These are phyloP conservation scores for Nitzschia putrida DNA, from an alignment of 108 stramenopile species.

Conservation along the genomic window DNA sequence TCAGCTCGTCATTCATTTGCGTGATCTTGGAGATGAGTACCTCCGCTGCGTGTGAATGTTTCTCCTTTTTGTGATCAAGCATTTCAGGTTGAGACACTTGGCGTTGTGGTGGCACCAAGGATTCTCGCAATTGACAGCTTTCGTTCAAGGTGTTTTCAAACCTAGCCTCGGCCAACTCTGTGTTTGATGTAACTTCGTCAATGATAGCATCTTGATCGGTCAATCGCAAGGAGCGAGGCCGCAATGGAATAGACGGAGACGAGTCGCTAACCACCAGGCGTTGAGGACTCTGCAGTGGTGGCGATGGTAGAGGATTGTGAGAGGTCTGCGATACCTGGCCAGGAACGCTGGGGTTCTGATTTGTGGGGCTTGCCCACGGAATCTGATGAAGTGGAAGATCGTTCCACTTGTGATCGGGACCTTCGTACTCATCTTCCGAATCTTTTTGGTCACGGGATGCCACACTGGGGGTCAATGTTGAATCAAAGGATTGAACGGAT, in stretches of 20 bases:
- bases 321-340: no score
- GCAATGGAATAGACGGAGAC: not conserved
- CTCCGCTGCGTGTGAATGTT: not conserved
- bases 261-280: not conserved
- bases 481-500: not conserved
- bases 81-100: not conserved
- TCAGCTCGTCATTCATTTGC: conserved; percentile 16
- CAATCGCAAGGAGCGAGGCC: not conserved
- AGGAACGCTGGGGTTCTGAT: no score
- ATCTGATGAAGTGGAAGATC: no score
- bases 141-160: not conserved
- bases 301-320: no score
- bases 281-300: no score
- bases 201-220: no score
- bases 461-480: conserved; percentile 9
- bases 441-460: not conserved
- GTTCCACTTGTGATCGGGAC: not conserved
- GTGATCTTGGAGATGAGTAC: conserved; percentile 3
- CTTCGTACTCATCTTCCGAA: not conserved
- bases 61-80: conserved; percentile 1
- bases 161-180: no score
- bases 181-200: no score
- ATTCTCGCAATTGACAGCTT: not conserved
- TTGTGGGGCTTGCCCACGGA: no score
- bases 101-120: not conserved